Evolutionary conservation across 352 stramenopile genomes (phyloP), one percentile per base, ranked within the genome.

Genomic region (Phytophthora litchii): DNA sequence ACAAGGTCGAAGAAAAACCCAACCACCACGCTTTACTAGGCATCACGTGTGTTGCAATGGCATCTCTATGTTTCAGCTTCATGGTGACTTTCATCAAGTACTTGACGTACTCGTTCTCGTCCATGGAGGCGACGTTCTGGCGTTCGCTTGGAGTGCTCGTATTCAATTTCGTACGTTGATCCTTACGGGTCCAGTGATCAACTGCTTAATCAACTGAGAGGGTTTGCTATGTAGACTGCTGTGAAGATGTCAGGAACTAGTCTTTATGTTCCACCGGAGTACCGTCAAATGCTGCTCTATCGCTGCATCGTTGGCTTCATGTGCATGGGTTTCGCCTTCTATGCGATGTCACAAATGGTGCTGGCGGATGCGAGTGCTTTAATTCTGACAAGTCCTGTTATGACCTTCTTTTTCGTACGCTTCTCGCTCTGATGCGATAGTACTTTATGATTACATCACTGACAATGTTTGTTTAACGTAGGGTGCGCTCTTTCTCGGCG

Each of bases 91-190:
- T 87, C 21, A 66, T 89, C 72, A 92, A 92, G 76, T 88, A 79
- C 69, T 66, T 71, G 40, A 84, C 77, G 21, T 80, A 62, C 62
- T 72, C 60, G 32, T 79, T 90, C 61, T 80, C 80, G 21, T 80
- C 82, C 10, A 88, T 89, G 78, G 82, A 90, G 43, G 76, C 72
- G 32, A 72, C 88, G n/a, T 87, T 90, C 55, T 92, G 80, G 82
- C 76, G 78, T 23, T 87, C 78, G 4, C 16, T 67, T 2, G 67
- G 73, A n/a, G 69, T 80, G 1, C 71, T 83, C 38, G 10, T 74
- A 16, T 70, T 76, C 50, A 91, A 88, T 52, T 83, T 70, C 32
- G 80, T 90, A 46, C 47, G 71, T 57, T 37, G 4, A 4, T 11
- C 31, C 4, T 12, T 13, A 35, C 4, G 10, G 14, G 16, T 9